phyloP scores from a whole-genome alignment of 1,139 yeast species.

The Sugiyamaella xylanicola region DNA sequence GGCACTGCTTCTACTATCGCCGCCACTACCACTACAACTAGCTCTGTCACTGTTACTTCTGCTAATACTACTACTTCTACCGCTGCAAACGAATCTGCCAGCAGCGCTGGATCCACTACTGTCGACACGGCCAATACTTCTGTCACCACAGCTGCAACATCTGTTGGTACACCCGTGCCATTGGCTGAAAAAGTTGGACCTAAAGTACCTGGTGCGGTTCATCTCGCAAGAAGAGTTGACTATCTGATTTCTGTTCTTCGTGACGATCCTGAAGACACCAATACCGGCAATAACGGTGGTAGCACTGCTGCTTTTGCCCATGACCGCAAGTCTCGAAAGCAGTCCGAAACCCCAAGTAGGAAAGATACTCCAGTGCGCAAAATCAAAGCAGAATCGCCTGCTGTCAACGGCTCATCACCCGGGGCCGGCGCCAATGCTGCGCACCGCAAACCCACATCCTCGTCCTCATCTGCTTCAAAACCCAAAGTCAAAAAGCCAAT shows the following conservation, averaged over 20 bases:
- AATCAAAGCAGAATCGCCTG: constrained; percentile 14
- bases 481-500: constrained; percentile 6
- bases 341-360: constrained; percentile 17
- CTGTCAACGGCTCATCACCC: constrained; percentile 6
- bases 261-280: constrained; percentile 49
- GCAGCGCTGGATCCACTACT: constrained; percentile 74
- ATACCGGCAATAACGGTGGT: background rate
- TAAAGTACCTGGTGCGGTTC: constrained; percentile 90
- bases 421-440: background rate
- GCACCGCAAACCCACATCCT: constrained; percentile 14
- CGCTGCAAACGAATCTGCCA: constrained; percentile 13
- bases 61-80: constrained; percentile 36
- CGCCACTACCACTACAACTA: constrained; percentile 70
- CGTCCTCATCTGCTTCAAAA: constrained; percentile 15
- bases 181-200: constrained; percentile 44
- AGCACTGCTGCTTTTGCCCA: constrained; percentile 3
- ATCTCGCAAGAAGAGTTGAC: constrained; percentile 90
- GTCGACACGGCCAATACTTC: constrained; percentile 62
- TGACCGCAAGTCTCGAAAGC: constrained; percentile 13
- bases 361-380: constrained; percentile 14
- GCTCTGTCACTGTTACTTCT: constrained; percentile 70
- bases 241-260: constrained; percentile 72
- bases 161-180: constrained; percentile 4
- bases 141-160: background rate
- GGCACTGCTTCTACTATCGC: too few relatives aligned